Evolutionary conservation across 2,329 filamentous ascomycete genomes (phyloP), one percentile per base, ranked within the genome.

Genomic region (Camptophora hylomeconis): DNA sequence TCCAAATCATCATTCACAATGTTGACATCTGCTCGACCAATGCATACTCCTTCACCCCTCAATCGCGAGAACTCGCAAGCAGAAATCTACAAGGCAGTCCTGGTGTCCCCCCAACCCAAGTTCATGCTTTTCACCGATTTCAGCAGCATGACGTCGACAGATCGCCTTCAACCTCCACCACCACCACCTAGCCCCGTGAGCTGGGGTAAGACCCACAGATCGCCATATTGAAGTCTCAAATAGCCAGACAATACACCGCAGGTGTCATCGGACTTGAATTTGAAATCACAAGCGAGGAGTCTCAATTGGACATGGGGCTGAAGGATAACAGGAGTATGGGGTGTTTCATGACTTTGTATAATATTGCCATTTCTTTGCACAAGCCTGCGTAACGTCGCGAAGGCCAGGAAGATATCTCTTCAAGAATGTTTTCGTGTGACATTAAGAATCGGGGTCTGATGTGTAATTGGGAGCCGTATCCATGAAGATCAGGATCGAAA

Each of bases 71-170:
- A 31, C 17, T 31, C 29, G 8, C 21, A 23, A 16, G 26, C 29
- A 5, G 29, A 31, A 18, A 31, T 31, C 8, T 24, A 31, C 23
- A 31, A 31, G 17, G 29, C 29, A 7, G 29, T 31, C 11, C 18
- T 20, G 20, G 26, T 24, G 13, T 17, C 17, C 14, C 29, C 11
- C 4, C 20, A 31, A 12, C 29, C 29, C 7, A 31, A 31, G n/a
- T 31, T 26, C 17, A 17, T 31, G 7, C 17, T 26, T 13, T 6
- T 23, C 21, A 11, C 21, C 21, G 10, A n/a, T 17, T 10, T 24
- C 8, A 18, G 26, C 15, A 17, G 29, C 20, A 18, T 26, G 20
- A 9, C 15, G 15, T 26, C 15, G 17, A 14, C 29, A 7, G 23
- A 31, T 15, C 26, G 29, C 17, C 29, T 26, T 23, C 29, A 23